phyloP scores from a whole-genome alignment of 805 yeast genomes.

The Sugiyamaella chiloensis region DNA sequence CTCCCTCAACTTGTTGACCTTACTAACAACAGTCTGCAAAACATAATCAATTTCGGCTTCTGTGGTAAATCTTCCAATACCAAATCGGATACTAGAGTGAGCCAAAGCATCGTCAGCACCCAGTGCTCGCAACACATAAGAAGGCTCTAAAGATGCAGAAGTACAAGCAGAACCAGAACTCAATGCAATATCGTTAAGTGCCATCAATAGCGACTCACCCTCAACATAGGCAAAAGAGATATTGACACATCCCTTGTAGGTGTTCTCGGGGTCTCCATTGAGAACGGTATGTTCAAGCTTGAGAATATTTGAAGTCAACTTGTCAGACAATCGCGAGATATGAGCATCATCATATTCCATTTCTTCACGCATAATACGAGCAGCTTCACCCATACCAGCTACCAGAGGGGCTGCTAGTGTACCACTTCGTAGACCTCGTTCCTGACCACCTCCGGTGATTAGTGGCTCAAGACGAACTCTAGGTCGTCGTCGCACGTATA shows the following conservation, averaged over 20 bases:
- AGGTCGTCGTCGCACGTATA: slow-evolving; percentile 94
- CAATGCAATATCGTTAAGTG: slow-evolving; percentile 92
- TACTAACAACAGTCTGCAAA: slow-evolving; percentile 76
- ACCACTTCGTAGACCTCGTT: slow-evolving; percentile 95
- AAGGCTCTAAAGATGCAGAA: slow-evolving; percentile 96
- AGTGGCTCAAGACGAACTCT: slow-evolving; percentile 95
- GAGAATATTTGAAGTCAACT: slow-evolving; percentile 68
- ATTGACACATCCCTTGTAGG: slow-evolving; percentile 93
- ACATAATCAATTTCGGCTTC: slow-evolving; percentile 96
- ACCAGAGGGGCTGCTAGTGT: slow-evolving; percentile 96
- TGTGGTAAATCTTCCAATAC: slow-evolving; percentile 95
- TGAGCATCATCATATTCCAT: slow-evolving; percentile 69
- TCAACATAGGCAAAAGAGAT: slow-evolving; percentile 96
- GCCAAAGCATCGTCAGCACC: slow-evolving; percentile 99
- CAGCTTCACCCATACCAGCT: slow-evolving; percentile 97
- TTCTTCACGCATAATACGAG: slow-evolving; percentile 74
- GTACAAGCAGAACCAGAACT: slow-evolving; percentile 98
- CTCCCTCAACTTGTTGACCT: slow-evolving; percentile 88
- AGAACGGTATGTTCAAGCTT: slow-evolving; percentile 83
- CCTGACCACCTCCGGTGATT: slow-evolving; percentile 98
- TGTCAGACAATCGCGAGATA: slow-evolving; percentile 66
- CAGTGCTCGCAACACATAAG: slow-evolving; percentile 91
- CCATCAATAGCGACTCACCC: slow-evolving; percentile 97
- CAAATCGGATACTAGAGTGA: slow-evolving; percentile 96
- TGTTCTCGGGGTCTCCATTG: slow-evolving; percentile 74